These are phyloP conservation scores for Fusarium papillatum DNA, from an alignment of 2,329 filamentous ascomycete species.

Conservation along the genomic window DNA sequence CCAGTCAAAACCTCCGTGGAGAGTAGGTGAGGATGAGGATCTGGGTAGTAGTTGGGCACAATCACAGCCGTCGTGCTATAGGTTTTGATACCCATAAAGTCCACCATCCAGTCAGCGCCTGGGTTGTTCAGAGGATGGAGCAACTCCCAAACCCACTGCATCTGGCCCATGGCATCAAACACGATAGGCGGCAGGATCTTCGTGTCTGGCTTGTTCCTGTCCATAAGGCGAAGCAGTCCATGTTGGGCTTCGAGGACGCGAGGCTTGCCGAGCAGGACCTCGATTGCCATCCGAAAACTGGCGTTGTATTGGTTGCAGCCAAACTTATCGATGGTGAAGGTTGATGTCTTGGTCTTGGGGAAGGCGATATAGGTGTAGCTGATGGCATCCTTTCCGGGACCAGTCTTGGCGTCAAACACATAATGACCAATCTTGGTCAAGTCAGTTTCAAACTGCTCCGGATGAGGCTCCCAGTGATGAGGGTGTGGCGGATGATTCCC, in stretches of 20 bases:
- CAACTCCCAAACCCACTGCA: constrained; percentile 25
- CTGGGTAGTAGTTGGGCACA: constrained; percentile 36
- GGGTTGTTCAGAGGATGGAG: constrained; percentile 35
- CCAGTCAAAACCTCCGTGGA: not conserved
- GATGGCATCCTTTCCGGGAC: constrained; percentile 9
- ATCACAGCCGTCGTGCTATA: constrained; percentile 17
- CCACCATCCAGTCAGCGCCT: constrained; percentile 26
- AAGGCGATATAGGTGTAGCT: constrained; percentile 40
- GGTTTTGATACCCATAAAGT: constrained; percentile 2
- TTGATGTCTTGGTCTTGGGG: constrained; percentile 14
- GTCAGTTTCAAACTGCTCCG: constrained; percentile 26
- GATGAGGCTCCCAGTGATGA: constrained; percentile 37
- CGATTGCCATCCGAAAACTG: constrained; percentile 40
- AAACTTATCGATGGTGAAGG: constrained; percentile 31
- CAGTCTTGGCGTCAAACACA: constrained; percentile 5
- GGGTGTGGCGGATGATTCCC: constrained; percentile 9
- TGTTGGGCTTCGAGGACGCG: constrained; percentile 20
- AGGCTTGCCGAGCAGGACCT: constrained; percentile 42
- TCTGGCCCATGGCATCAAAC: constrained; percentile 33
- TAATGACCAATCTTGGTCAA: constrained; percentile 31
- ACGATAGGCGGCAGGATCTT: not conserved
- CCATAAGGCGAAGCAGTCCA: constrained; percentile 28
- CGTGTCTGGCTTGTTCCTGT: constrained; percentile 14
- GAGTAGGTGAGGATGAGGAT: constrained; percentile 19
- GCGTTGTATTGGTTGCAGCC: constrained; percentile 44